Percentiles rank a stretch among this genome's conserved stretches.
phyloP scores from a whole-genome alignment of 1,284 basidiomycete species.

The Rhodotorula sp. region DNA sequence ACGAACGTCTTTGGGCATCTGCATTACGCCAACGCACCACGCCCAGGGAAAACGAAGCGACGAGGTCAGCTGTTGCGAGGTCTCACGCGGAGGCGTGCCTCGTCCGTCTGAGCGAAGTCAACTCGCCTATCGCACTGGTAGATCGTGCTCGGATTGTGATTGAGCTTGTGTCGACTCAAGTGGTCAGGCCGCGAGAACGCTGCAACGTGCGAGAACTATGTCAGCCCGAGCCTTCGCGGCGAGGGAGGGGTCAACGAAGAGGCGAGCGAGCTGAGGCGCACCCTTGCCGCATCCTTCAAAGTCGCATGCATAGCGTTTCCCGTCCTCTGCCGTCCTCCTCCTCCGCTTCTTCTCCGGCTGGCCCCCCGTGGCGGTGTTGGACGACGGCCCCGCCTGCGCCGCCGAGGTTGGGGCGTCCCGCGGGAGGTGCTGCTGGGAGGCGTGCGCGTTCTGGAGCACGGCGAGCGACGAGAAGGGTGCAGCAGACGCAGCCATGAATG shows the following conservation, averaged over 20 bases:
- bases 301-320: slow-evolving; percentile 30
- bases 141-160: slow-evolving; percentile 33
- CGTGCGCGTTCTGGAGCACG: background rate
- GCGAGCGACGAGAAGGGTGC: slow-evolving; percentile 17
- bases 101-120: background rate
- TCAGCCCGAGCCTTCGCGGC: no score
- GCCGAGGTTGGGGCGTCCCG: background rate
- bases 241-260: background rate
- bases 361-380: background rate
- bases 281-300: slow-evolving; percentile 25
- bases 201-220: slow-evolving; percentile 4
- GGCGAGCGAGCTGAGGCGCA: background rate
- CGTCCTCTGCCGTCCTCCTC: slow-evolving; percentile 22
- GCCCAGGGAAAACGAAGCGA: background rate
- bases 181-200: slow-evolving; percentile 39
- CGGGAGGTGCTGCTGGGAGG: background rate
- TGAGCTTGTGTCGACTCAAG: slow-evolving; percentile 37
- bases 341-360: slow-evolving; percentile 27
- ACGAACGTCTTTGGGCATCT: slow-evolving; percentile 40
- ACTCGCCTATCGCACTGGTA: slow-evolving; percentile 31
- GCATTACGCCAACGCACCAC: background rate
- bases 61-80: background rate
- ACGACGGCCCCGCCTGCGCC: background rate
- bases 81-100: background rate
- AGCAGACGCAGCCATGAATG: background rate